Evolutionary conservation across 106 monocot species (phyloP), one percentile per base, ranked within the genome.

Genomic region (Phalaenopsis aphrodite): DNA sequence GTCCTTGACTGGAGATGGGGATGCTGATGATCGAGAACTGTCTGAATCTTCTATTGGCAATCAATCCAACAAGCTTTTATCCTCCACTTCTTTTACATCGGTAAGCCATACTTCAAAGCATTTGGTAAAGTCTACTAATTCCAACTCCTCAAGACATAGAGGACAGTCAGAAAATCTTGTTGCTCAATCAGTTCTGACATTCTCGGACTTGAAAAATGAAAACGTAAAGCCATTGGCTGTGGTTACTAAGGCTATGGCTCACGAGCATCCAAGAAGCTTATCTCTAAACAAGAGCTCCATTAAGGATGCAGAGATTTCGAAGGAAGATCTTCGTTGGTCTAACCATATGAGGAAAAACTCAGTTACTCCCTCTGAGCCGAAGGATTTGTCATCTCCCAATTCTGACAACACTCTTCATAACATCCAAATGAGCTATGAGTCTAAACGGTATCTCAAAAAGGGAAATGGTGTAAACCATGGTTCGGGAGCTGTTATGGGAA

Each of bases 121-220:
- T 67, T 85, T 87, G 56, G 49, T 45, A 57, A 89, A 82, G 77
- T 45, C 83, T 41, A 37, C 82, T 48, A 85, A 80, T 75, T 85
- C 95, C 76, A 79, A 68, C 77, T 85, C 86, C n/a, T 66, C 76
- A 74, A 84, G 75, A 21, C 88, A 77, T 37, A 81, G 78, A 80
- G 77, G 24, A 15, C 87, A 81, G 85, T 5, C 82, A 41, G 92
- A 92, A 79, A 94, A 87, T 81, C 42, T 90, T 84, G 85, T 88
- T 71, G 88, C 88, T 18, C 92, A 94, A 45, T 94, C 92, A 30
- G 89, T 89, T 57, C 92, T 94, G 1, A 87, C 89, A 73, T 90
- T 94, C 82, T 85, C 86, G 8, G 87, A 96, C 61, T 84, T 94
- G 6, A 82, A 90, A 77, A 92, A 94, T 49, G 93, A 96, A 85